phyloP scores from a whole-genome alignment of 2,329 filamentous ascomycete genomes.

The Fusarium drepaniforme region DNA sequence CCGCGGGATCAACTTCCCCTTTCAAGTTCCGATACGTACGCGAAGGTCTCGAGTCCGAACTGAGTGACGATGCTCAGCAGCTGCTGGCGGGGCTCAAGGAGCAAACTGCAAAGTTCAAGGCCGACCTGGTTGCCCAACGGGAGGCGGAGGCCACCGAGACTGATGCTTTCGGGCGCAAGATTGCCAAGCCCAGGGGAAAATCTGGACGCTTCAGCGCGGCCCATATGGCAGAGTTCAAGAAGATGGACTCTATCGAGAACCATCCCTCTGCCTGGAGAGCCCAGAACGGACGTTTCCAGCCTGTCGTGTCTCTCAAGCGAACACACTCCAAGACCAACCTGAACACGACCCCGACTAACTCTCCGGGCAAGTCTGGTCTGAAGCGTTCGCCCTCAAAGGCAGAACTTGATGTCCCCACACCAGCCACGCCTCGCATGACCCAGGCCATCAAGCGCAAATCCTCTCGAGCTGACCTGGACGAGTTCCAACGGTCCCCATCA shows the following conservation, averaged over 20 bases:
- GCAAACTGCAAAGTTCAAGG: slow-evolving; percentile 78
- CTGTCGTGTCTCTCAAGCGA: slow-evolving; percentile 55
- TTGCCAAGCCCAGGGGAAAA: slow-evolving; percentile 84
- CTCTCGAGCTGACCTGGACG: slow-evolving; percentile 49
- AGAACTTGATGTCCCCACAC: slow-evolving; percentile 61
- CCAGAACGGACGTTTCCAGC: slow-evolving; percentile 65
- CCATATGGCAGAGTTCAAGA: slow-evolving; percentile 91
- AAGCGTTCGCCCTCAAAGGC: slow-evolving; percentile 69
- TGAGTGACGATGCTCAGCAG: slow-evolving; percentile 71
- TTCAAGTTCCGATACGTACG: slow-evolving; percentile 79
- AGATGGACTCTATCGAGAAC: slow-evolving; percentile 95
- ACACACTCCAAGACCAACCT: slow-evolving; percentile 61
- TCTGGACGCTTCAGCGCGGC: slow-evolving; percentile 84
- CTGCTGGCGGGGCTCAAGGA: slow-evolving; percentile 78
- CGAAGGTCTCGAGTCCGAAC: slow-evolving; percentile 60
- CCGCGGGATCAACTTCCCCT: slow-evolving; percentile 63
- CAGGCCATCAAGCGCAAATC: slow-evolving; percentile 48
- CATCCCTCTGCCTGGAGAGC: slow-evolving; percentile 84
- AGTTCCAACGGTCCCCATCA: slow-evolving; percentile 44
- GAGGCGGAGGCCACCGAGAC: slow-evolving; percentile 64
- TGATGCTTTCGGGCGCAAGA: slow-evolving; percentile 70
- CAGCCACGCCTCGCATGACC: slow-evolving; percentile 54
- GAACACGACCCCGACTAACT: slow-evolving; percentile 50
- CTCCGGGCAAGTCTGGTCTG: slow-evolving; percentile 54
- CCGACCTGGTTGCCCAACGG: slow-evolving; percentile 72